Base-by-base conservation (phyloP, 768 basidiomycete species). In the Vararia minispora region DNA sequence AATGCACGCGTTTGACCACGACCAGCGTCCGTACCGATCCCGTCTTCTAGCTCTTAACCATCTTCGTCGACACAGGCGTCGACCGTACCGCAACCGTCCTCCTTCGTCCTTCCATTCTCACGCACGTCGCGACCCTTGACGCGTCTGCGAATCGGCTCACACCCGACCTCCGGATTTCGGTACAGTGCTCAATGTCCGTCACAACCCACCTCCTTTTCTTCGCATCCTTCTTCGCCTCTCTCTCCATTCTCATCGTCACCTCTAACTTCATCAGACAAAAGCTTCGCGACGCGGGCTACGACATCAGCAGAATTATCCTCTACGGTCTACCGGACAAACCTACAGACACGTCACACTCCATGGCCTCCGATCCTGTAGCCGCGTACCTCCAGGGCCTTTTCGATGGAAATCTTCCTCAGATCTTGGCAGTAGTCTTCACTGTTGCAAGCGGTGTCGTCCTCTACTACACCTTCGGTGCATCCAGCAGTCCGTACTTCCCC, bases 231-330 rank as follows among this genome's bases (percentile, higher is more conserved):
- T 33, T 69, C 50, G 37, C 51, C 50, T 62, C 70, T 33, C 68
- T 78, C 44, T 23, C 54, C 23, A 16, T 60, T 39, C 76, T 84
- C 58, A 46, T 73, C 50, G 39, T 61, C 42, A 39, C 64, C 51
- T 58, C 65, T 39, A 60, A 58, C 49, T 62, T 61, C 49, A 31
- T 77, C 43, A 52, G 60, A 45, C 33, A 52, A 14, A 61, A 50
- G 40, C 74, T 84, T 47, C 50, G 51, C 6, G 65, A 62, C 7
- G 68, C 69, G 8, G 78, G 77, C 50, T 77, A 72, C 66, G 61
- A 74, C 60, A 30, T 75, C 40, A 62, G 70, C 20, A 56, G 69
- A 14, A 54, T 83, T 54, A 79, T 81, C 48, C 75, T 83, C 53
- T 54, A 78, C 33, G 79, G 79, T 40, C 63, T 78, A 33, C 62